Evolutionary conservation across 495 filamentous ascomycete genomes (phyloP).

Genomic region (Daldinia vernicosa): DNA sequence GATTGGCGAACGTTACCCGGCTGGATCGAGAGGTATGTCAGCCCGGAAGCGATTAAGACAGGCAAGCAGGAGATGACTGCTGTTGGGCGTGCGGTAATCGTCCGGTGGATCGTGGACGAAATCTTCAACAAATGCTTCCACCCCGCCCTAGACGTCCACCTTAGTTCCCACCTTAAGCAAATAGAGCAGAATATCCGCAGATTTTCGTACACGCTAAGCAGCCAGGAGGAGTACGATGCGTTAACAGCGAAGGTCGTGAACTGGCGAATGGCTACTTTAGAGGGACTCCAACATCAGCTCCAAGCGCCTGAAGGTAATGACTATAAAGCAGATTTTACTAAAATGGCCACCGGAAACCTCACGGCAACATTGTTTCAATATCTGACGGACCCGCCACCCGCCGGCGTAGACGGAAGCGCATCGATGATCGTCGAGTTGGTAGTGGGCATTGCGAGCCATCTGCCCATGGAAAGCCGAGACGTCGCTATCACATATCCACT

Average conservation of each 20-base stretch:
- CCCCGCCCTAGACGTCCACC: conserved; percentile 76
- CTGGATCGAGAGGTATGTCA: conserved; percentile 82
- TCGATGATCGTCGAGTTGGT: conserved; percentile 94
- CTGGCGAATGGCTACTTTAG: conserved; percentile 93
- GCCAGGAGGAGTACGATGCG: conserved; percentile 89
- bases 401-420: conserved; percentile 80
- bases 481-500: conserved; percentile 85
- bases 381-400: conserved; percentile 76
- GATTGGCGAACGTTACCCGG: conserved; percentile 82
- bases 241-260: conserved; percentile 85
- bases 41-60: conserved; percentile 78
- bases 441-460: conserved; percentile 82
- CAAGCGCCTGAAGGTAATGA: conserved; percentile 69
- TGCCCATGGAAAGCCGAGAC: conserved; percentile 91
- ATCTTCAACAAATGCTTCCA: conserved; percentile 93
- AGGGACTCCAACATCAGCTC: conserved; percentile 81
- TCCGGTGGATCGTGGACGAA: conserved; percentile 90
- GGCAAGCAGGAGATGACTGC: conserved; percentile 98
- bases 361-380: conserved; percentile 73
- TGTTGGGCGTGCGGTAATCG: conserved; percentile 89
- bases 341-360: conserved; percentile 73
- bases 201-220: conserved; percentile 71
- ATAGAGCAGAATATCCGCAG: conserved; percentile 91
- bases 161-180: conserved; percentile 80
- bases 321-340: conserved; percentile 70